Evolutionary conservation across 2,329 filamentous ascomycete genomes (phyloP), one percentile per base, ranked within the genome.

Genomic region (Xylariaceae sp.): DNA sequence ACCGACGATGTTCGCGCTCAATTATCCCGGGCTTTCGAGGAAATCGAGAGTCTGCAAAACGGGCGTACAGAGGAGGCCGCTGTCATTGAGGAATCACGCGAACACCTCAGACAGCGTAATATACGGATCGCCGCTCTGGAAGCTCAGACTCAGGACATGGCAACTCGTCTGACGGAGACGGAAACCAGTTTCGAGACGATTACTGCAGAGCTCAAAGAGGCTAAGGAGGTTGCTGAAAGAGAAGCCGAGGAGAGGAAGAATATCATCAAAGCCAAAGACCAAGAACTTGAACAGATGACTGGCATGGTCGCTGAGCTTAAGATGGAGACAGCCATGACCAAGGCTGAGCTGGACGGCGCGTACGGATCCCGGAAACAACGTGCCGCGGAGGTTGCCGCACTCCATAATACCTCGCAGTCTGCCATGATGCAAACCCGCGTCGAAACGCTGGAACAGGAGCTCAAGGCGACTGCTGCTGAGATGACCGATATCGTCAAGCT

Each of bases 381-480:
- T 18, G 82, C 83, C 17, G 80, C 80, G 10, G 82, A 85, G 64
- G 79, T 80, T 17, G 83, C 83, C 1, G 80, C 80, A 51, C 73
- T 77, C 51, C 70, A 80, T 65, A 81, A 82, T 71, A 77, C 73
- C 58, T 75, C 74, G n/a, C 77, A 69, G 55, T 66, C 66, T 23
- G 56, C 58, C 34, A 70, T 66, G 64, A 54, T 71, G 59, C 67
- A 69, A 56, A 60, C 57, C 41, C 78, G 83, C 65, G 73, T 84
- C 18, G 76, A 78, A 51, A 75, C 74, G 61, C 75, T 86, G 58
- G 83, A 88, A 70, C 91, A 88, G 69, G 86, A 91, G 67, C 77
- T 95, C 17, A 82, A 85, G 60, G 74, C 79, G n/a, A 72, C 71
- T 8, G 68, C 67, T 47, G 61, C 69, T 52, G 71, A 73, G 61